A percentile compares a stretch with the other conserved stretches of the same genome.
These are phyloP conservation scores for Cutaneotrichosporon sp. DNA, from an alignment of 1,284 basidiomycete genomes.

Conservation along the genomic window DNA sequence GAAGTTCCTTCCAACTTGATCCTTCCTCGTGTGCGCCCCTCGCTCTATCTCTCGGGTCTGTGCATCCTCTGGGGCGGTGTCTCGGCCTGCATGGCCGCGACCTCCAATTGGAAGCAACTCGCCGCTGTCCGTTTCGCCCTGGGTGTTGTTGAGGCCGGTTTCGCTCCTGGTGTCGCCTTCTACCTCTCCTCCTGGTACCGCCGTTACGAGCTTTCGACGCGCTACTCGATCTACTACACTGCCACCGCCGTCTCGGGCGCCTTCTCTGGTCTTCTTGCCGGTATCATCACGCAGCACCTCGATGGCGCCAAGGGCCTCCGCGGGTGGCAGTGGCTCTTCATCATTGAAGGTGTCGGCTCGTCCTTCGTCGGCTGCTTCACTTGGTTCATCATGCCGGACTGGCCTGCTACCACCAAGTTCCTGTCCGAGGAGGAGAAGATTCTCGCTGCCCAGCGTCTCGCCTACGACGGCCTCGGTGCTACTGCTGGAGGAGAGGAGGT, in stretches of 20 bases:
- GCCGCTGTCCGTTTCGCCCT: constrained; percentile 39
- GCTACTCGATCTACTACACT: constrained; percentile 45
- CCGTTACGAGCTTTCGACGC: constrained; percentile 9
- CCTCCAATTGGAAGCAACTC: constrained; percentile 32
- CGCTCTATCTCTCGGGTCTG: constrained; percentile 29
- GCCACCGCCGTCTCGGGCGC: constrained; percentile 48
- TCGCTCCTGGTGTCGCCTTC: constrained; percentile 37
- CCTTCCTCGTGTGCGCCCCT: constrained; percentile 34
- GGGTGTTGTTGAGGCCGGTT: constrained; percentile 34
- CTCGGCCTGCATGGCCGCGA: constrained; percentile 39
- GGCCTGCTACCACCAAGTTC: constrained; percentile 49
- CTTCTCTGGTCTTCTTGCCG: constrained; percentile 49
- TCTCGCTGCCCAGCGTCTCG: constrained; percentile 49
- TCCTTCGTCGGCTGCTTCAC: constrained; percentile 33
- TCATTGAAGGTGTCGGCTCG: constrained; percentile 43
- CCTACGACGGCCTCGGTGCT: constrained; percentile 46
- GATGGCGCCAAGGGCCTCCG: constrained; percentile 40
- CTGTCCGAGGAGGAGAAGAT: constrained; percentile 47
- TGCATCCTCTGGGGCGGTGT: constrained; percentile 43
- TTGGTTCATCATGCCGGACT: constrained; percentile 44
- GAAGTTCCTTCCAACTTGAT: constrained; percentile 41
- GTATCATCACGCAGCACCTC: constrained; percentile 42
- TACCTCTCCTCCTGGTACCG: constrained; percentile 26
- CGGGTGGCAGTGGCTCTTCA: constrained; percentile 48
- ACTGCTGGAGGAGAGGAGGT: constrained; percentile 34